Conservation (phyloP, 1,284 basidiomycete species). For the Cryptococcus amylolentus region DNA sequence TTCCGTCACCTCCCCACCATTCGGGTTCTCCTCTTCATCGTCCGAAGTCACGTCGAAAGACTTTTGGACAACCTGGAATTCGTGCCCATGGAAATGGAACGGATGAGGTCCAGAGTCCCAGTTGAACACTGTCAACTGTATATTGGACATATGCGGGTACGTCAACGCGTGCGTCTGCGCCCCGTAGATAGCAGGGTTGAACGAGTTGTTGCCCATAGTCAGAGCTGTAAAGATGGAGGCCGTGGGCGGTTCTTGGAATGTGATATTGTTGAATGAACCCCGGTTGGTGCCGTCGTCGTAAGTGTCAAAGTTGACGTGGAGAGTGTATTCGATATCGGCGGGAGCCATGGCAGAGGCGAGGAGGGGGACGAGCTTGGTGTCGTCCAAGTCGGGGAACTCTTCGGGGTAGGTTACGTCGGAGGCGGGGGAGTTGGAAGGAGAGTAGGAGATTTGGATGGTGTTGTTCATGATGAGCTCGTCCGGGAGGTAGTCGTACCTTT, state of each 20-base stretch:
- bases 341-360: constrained; percentile 36
- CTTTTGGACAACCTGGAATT: constrained; percentile 72
- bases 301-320: constrained; percentile 47
- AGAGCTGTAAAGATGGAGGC: constrained; percentile 71
- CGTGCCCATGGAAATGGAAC: constrained; percentile 59
- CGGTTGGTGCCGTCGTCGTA: constrained; percentile 51
- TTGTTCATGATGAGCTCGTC: constrained; percentile 68
- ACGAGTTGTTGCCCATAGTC: constrained; percentile 70
- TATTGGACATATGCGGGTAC: constrained; percentile 66
- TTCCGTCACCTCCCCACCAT: constrained; percentile 58
- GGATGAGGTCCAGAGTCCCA: constrained; percentile 57
- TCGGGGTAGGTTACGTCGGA: constrained; percentile 14
- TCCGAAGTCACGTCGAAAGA: constrained; percentile 68
- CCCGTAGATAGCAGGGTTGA: constrained; percentile 67
- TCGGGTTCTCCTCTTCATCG: constrained; percentile 75
- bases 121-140: constrained; percentile 80
- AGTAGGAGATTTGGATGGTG: constrained; percentile 70
- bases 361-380: constrained; percentile 49
- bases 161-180: constrained; percentile 65
- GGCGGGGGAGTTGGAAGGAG: constrained; percentile 42
- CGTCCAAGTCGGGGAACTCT: constrained; percentile 46
- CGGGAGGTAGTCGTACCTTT: constrained; percentile 81
- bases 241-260: constrained; percentile 54
- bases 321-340: constrained; percentile 43
- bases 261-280: constrained; percentile 50